A percentile compares a stretch with the other conserved stretches of the same genome.
Evolutionary conservation across 208 protist species (phyloP).

Genomic region (Leishmania martiniquensis): DNA sequence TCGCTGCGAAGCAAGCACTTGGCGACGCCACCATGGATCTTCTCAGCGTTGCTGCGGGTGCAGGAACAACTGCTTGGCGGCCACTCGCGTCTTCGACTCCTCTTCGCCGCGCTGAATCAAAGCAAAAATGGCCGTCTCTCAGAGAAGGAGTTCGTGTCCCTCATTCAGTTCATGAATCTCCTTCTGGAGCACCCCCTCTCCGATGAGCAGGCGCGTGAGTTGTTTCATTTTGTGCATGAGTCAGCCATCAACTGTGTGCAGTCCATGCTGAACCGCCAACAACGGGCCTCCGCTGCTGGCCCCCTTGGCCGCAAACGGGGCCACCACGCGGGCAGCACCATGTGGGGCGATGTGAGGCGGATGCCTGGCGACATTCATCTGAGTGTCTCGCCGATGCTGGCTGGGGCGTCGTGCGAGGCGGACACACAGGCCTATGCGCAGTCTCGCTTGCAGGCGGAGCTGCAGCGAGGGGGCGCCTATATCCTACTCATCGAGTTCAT

Average conservation of each 20-base stretch:
- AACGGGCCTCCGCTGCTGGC: too few species aligned
- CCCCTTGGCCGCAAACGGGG: too few species aligned
- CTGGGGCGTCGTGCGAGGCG: too few species aligned
- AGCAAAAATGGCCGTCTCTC: slow-evolving; percentile 52
- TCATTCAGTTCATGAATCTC: slow-evolving; percentile 58
- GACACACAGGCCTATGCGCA: too few species aligned
- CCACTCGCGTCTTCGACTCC: slow-evolving; percentile 32
- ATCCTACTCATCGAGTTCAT: slow-evolving; percentile 36
- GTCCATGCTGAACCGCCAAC: slow-evolving; percentile 8
- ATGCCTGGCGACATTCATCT: too few species aligned
- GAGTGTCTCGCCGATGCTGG: too few species aligned
- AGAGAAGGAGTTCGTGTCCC: slow-evolving; percentile 51
- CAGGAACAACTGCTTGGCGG: slow-evolving; percentile 59
- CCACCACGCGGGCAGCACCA: too few species aligned
- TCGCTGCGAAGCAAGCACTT: slow-evolving; percentile 15
- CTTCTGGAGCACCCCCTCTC: slow-evolving; percentile 52
- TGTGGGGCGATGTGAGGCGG: too few species aligned
- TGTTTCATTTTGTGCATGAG: slow-evolving; percentile 53
- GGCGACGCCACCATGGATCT: slow-evolving; percentile 56
- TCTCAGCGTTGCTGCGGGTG: slow-evolving; percentile 53
- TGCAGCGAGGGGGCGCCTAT: not conserved
- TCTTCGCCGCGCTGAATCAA: slow-evolving; percentile 61
- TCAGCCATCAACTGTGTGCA: slow-evolving; percentile 34
- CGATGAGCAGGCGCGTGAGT: slow-evolving; percentile 31
- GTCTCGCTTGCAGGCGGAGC: not conserved